Evolutionary conservation across 2,329 filamentous ascomycete species (phyloP).

Genomic region (Claviceps purpurea): DNA sequence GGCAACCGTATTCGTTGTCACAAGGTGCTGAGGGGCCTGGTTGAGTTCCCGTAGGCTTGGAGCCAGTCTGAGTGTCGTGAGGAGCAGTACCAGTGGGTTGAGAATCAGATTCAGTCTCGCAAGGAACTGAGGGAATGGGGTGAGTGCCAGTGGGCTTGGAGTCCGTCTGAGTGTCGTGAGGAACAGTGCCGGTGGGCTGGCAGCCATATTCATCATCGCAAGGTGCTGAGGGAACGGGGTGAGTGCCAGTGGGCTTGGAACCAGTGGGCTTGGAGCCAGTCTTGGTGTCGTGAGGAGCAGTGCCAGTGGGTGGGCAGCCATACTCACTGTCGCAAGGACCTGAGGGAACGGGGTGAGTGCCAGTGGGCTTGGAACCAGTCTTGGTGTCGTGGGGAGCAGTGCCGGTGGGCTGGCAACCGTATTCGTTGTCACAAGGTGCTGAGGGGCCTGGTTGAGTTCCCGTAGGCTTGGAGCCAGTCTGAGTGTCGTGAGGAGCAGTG

Average conservation of each 20-base stretch:
- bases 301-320: not conserved
- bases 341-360: not conserved
- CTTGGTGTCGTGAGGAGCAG: not conserved
- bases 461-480: not conserved
- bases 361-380: not conserved
- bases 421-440: not conserved
- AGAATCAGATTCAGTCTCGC: not conserved
- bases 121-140: not conserved
- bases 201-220: too few species aligned
- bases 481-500: not conserved
- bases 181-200: not conserved
- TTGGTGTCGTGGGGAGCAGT: too few species aligned
- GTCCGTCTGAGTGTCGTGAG: not conserved
- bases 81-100: not conserved
- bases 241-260: not conserved
- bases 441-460: not conserved
- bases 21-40: not conserved
- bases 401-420: too few species aligned
- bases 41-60: not conserved
- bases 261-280: not conserved
- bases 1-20: too few species aligned
- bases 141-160: not conserved
- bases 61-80: not conserved
- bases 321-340: not conserved
- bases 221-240: not conserved